A percentile compares a stretch with the other conserved stretches of the same genome.
Evolutionary conservation across 2,329 filamentous ascomycete species (phyloP).

Genomic region (Ophiostoma perfectum): DNA sequence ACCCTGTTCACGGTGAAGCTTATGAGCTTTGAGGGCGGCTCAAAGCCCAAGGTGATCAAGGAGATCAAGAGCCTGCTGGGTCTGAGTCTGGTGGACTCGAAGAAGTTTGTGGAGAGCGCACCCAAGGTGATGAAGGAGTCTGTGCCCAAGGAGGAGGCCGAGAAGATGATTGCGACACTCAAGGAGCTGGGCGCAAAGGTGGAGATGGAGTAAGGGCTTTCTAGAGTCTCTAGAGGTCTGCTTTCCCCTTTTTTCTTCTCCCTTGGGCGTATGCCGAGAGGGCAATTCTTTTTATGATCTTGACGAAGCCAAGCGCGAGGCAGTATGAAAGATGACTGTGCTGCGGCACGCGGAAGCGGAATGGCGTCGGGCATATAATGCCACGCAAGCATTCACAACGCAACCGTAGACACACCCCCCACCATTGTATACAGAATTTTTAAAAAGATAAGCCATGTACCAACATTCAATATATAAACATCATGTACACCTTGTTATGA

Average conservation of each 20-base stretch:
- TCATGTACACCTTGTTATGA: too few species aligned
- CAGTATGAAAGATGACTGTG: constrained; percentile 11
- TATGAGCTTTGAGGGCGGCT: constrained; percentile 73
- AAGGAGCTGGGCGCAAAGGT: constrained; percentile 89
- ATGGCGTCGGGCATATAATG: not conserved
- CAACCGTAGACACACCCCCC: not conserved
- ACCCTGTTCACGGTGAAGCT: constrained; percentile 96
- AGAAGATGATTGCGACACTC: constrained; percentile 93
- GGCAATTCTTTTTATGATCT: not conserved
- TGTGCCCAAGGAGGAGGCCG: constrained; percentile 95
- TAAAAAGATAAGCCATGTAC: constrained; percentile 9
- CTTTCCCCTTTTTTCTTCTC: not conserved
- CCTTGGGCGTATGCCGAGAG: not conserved
- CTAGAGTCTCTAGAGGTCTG: not conserved
- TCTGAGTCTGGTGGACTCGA: constrained; percentile 94
- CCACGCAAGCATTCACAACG: not conserved
- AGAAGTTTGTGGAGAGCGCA: constrained; percentile 99
- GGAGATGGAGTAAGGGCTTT: constrained; percentile 69
- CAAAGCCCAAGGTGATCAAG: constrained; percentile 99
- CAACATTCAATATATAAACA: constrained; percentile 6
- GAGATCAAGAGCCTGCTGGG: constrained; percentile 96
- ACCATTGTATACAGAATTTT: constrained; percentile 8
- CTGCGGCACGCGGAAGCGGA: constrained; percentile 5
- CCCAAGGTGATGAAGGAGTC: constrained; percentile 99
- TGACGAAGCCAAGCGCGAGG: constrained; percentile 1